Evolutionary conservation across 75 land plant genomes (phyloP), one percentile per base, ranked within the genome.

Genomic region (Sequoia sempervirens): DNA sequence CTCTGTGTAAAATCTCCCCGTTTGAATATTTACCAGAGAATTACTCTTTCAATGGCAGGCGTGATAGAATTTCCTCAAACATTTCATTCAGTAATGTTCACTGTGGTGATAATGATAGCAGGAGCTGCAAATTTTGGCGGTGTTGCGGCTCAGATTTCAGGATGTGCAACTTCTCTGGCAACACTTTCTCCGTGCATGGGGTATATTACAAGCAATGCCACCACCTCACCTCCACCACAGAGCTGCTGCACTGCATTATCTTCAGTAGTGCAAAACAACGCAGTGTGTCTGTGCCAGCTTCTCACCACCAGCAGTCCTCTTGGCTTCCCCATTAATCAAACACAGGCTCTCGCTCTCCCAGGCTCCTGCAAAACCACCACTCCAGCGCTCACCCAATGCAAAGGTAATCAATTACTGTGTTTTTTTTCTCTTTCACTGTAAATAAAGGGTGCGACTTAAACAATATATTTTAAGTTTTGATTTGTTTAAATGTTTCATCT

Each of bases 301-400:
- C 13, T 80, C 36, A 84, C 26, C 0, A 5, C 61, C 10, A 87
- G 80, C 47, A 85, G 6, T 15, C 66, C 84, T 0, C 28, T 87
- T 14, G 92, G 92, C 1, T 34, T 91, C 68, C 82, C 86, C 52
- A 76, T 91, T 82, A 91, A 91, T 79, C 90, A 87, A 52, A 91
- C 92, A 13, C 90, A 47, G 46, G 89, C 92, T 30, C 34, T 91
- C 37, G 74, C 82, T 9, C 82, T 91, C 5, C 92, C 92, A 20
- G 82, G 83, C 3, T 85, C 84, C 75, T 91, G 92, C 83, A 87
- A 82, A 38, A 80, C 89, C 23, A 86, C 87, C 58, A 89, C 89
- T 75, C 92, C 92, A 1, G 2, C 53, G 15, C 2, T 50, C 14
- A 50, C 53, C 14, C 80, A 47, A 38, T 91, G 90, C 82, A 90